These are phyloP conservation scores for Colletotrichum tropicicola DNA, from an alignment of 2,329 filamentous ascomycete genomes.

Conservation along the genomic window DNA sequence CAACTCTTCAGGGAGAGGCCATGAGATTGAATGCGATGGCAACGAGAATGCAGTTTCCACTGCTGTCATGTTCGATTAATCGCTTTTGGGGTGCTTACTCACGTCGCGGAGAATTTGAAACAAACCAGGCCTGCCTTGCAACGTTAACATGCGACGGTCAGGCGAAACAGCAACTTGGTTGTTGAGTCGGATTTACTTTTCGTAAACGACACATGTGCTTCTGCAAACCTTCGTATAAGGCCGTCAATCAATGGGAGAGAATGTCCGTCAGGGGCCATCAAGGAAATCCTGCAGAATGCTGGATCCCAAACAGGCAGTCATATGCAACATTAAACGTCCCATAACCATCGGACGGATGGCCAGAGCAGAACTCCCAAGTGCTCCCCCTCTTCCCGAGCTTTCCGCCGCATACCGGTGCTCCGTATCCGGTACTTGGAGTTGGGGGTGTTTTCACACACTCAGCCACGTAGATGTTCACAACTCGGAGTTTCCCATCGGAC, in stretches of 20 bases:
- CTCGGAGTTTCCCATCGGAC: constrained; percentile 23
- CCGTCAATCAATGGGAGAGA: not conserved
- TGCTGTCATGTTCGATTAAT: not conserved
- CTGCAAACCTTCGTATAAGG: not conserved
- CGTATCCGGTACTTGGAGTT: not conserved
- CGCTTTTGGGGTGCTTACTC: no score
- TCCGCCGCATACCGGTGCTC: not conserved
- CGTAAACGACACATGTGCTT: not conserved
- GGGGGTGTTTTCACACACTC: constrained; percentile 28
- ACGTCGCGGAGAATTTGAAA: no score
- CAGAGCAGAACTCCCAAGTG: no score
- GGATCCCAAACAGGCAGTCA: not conserved
- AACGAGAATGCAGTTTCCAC: not conserved
- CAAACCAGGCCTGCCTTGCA: not conserved
- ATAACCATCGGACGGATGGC: not conserved
- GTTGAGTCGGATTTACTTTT: not conserved
- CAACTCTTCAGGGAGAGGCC: not conserved
- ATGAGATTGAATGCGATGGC: not conserved
- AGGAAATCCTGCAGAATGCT: not conserved
- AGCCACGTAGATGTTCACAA: not conserved
- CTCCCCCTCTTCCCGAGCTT: not conserved
- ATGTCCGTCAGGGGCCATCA: not conserved
- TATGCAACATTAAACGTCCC: not conserved
- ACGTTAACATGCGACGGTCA: not conserved
- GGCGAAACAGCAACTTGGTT: not conserved